Evolutionary conservation across 108 stramenopile species (phyloP), one percentile per base, ranked within the genome.

Genomic region (Hondaea fermentalgiana): DNA sequence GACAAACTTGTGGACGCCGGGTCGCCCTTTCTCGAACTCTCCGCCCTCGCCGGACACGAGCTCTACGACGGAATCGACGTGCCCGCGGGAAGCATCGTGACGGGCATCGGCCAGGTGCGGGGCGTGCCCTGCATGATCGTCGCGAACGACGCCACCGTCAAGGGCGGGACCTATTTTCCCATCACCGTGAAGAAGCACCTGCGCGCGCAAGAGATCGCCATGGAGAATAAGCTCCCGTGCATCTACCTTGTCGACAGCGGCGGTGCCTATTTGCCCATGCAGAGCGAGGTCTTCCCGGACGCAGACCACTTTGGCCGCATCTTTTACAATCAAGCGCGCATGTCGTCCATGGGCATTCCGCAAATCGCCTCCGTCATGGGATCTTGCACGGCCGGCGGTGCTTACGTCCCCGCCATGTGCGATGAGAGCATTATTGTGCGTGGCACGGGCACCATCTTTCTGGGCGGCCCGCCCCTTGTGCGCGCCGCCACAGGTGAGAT

Each of bases 161-260:
- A 98, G 89, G 98, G 98, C 21, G 99, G 99, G 5, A 98, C 98
- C 4, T 99, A 99, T 91, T 97, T 94, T 92, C 98, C 99, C 12
- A 97, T 99, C 89, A 99, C 99, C 10, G 98, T 98, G 49, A 98
- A 98, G 95, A 99, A 99, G 89, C 98, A 98, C 92, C 93, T 99
- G 87, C 91, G 99, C 17, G 99, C 99, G 10, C 98, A 99, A 92
- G 97, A 98, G 88, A 97, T 99, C 88, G 99, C 99, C 3, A 55
- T 91, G 89, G 95, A 98, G 88, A 98, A 98, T 90, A 83, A 94
- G 25, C 91, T 99, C 87, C 98, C 99, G 0, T 99, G 99, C 89
- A 95, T 98, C 51, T 98, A 98, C 91, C 87, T 99, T 76, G 87
- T 90, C 29, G 90, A 90, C 57, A 87, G 88, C 51, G 93, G 93